phyloP scores from a whole-genome alignment of 176 grass and related monocot species.

The Triticum monococcum region DNA sequence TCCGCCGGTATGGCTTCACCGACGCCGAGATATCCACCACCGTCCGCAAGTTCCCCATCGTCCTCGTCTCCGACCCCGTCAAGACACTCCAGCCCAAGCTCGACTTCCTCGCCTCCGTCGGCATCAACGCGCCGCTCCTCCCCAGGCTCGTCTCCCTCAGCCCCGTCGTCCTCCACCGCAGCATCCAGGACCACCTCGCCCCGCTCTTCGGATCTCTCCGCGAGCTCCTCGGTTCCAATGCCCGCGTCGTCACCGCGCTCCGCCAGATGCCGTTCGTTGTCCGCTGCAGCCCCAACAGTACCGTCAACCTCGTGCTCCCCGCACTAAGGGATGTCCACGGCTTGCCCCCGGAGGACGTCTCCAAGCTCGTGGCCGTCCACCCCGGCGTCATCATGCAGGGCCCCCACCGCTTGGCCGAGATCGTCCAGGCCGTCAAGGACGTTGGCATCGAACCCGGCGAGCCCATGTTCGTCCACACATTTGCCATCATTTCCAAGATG shows the following conservation, averaged over 20 bases:
- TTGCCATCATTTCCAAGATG: conserved; percentile 6
- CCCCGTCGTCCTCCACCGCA: conserved; percentile 35
- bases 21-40: conserved; percentile 15
- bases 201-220: conserved; percentile 31
- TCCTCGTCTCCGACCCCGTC: not conserved
- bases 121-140: conserved; percentile 29
- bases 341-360: not conserved
- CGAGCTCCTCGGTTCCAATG: conserved; percentile 28
- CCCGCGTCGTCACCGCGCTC: conserved; percentile 20
- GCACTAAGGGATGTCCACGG: conserved; percentile 27
- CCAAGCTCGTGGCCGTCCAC: conserved; percentile 7
- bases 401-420: conserved; percentile 8
- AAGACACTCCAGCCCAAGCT: conserved; percentile 47
- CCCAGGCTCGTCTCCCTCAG: not conserved
- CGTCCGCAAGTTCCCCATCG: not conserved
- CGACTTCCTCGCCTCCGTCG: conserved; percentile 34
- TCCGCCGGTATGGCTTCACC: conserved; percentile 37
- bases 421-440: conserved; percentile 21
- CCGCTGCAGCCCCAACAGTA: not conserved
- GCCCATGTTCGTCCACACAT: conserved; percentile 7
- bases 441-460: not conserved
- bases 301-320: not conserved
- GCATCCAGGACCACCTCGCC: conserved; percentile 29
- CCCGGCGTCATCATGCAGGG: conserved; percentile 24
- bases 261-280: not conserved